Base-by-base conservation (phyloP, 2,329 filamentous ascomycete species). In the Pleomassaria siparia region DNA sequence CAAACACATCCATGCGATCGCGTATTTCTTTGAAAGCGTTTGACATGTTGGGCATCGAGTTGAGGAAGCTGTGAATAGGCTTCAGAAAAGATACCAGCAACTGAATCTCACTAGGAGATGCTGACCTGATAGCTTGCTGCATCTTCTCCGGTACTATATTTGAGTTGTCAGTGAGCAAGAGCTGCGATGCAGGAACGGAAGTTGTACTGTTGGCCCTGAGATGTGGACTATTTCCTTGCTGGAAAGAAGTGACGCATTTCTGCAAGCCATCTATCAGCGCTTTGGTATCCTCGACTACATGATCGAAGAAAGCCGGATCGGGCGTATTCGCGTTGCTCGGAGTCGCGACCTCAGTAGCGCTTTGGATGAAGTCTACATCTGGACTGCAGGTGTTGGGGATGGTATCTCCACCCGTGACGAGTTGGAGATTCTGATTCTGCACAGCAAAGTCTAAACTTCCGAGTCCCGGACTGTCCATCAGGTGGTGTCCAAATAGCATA, bases 1-100 rank as follows among this genome's bases (percentile, higher is more conserved):
- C 88, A 5, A 91, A 75, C 46, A 76, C 74, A 40, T 88, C 85
- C 11, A 92, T 67, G 1, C 88, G 83, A 43, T 80, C 76, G 29
- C 83, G 82, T 49, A 90, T 81, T 15, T 79, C 77, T 48, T 80
- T 74, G 49, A 86, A 76, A n/a, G 76, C 75, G 35, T 80, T 65
- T 25, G 69, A 63, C 24, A 73, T 61, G 40, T 69, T 68, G 1
- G 71, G 70, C n/a, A 72, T 67, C 5, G 64, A 62, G 16, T 59
- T 67, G 28, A 74, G 54, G 12, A 72, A 54, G 36, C 66, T 67
- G 40, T 71, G 66, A 2, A 74, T 47, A 2, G 63, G 63, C 6
- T 58, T 60, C 10, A 73, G 60, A 47, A 71, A 69, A 2, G 66
- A 63, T 6, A 66, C 47, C 3, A 74, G 56, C 46, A 67, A 67